phyloP scores from a whole-genome alignment of 805 yeast species.

The Wickerhamomyces kurtzmanii region DNA sequence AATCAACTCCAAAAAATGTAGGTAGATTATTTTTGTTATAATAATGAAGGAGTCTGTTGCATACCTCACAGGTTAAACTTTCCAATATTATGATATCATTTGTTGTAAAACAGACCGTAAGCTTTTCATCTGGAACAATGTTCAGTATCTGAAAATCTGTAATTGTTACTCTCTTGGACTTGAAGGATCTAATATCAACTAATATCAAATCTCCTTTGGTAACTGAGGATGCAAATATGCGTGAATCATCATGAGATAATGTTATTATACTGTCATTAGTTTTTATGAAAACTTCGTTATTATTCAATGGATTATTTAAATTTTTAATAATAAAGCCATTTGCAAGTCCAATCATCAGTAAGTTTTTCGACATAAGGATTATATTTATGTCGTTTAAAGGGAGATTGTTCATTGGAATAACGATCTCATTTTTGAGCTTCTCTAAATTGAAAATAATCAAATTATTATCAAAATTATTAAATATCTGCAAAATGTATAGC shows the following conservation, averaged over 20 bases:
- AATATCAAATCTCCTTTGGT: constrained; percentile 4
- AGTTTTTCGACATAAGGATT: constrained; percentile 7
- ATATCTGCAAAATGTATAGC: constrained; percentile 3
- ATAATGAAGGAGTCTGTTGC: no score
- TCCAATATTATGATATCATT: no score
- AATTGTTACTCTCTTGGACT: not conserved
- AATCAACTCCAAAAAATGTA: constrained; percentile 14
- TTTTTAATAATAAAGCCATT: constrained; percentile 11
- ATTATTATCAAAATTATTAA: constrained; percentile 9
- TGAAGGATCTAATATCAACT: not conserved
- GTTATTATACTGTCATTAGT: constrained; percentile 7
- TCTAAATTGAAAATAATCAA: constrained; percentile 8
- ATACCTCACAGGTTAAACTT: no score
- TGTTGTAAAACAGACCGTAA: no score
- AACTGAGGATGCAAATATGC: constrained; percentile 6
- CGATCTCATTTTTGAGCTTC: constrained; percentile 7
- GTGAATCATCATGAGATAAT: constrained; percentile 6
- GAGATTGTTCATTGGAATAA: constrained; percentile 12
- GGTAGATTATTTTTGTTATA: constrained; percentile 2
- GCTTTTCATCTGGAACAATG: not conserved
- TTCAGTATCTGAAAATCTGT: not conserved
- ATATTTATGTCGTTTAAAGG: constrained; percentile 10
- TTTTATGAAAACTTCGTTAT: constrained; percentile 3
- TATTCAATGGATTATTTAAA: constrained; percentile 6
- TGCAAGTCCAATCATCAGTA: constrained; percentile 8